A percentile compares a stretch with the other conserved stretches of the same genome.
phyloP scores from a whole-genome alignment of 441 rosid species.

The Erodium chrysanthum region DNA sequence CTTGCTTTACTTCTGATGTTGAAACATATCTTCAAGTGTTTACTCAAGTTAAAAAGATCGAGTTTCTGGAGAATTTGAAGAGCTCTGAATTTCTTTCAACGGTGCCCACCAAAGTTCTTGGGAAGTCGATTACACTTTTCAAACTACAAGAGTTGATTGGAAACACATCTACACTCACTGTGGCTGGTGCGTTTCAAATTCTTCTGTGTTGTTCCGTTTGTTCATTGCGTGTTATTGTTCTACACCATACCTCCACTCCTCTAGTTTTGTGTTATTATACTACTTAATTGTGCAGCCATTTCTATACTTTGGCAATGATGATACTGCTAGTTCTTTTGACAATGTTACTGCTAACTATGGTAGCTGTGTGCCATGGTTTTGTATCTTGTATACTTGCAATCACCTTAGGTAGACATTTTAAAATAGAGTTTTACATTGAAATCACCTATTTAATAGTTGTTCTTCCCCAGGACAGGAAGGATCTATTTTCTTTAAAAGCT shows the following conservation, averaged over 20 bases:
- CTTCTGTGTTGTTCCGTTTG: neutral
- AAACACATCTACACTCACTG: constrained; percentile 35
- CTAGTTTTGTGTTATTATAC: neutral
- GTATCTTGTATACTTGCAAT: neutral
- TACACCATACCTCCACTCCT: constrained; percentile 1
- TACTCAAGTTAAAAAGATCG: constrained; percentile 42
- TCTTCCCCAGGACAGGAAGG: neutral
- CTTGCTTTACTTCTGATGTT: constrained; percentile 77
- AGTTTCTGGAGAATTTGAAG: constrained; percentile 49
- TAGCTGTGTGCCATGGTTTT: neutral
- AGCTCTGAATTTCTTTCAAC: constrained; percentile 27
- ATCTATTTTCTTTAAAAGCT: neutral
- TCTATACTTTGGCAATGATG: neutral
- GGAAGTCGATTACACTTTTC: constrained; percentile 54
- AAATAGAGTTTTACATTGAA: constrained; percentile 11
- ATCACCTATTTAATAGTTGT: neutral
- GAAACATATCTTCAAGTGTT: constrained; percentile 65
- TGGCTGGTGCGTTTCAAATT: constrained; percentile 40
- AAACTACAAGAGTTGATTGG: constrained; percentile 74
- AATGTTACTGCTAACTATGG: neutral
- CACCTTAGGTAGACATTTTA: neutral
- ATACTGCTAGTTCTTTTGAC: neutral
- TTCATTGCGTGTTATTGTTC: constrained; percentile 11
- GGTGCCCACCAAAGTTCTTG: constrained; percentile 54
- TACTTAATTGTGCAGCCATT: neutral